Evolutionary conservation across 106 monocot genomes (phyloP).

Genomic region (Dioscorea alata): DNA sequence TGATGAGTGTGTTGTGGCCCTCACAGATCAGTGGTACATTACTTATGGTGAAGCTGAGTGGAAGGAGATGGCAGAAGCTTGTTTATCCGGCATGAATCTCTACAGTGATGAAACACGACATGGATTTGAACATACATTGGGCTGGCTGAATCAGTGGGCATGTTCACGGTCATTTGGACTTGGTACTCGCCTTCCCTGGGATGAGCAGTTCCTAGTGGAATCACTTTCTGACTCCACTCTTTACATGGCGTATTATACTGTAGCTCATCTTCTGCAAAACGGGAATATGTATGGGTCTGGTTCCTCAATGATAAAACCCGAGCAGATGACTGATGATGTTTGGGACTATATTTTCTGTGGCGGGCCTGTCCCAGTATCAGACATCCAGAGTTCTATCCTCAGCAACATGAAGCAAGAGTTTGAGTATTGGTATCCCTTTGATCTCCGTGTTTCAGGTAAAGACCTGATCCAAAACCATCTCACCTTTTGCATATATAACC

Average conservation of each 20-base stretch:
- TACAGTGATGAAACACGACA: slow-evolving; percentile 62
- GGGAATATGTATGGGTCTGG: slow-evolving; percentile 75
- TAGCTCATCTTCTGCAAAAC: slow-evolving; percentile 81
- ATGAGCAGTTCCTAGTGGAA: slow-evolving; percentile 85
- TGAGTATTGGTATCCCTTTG: slow-evolving; percentile 96
- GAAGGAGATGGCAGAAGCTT: slow-evolving; percentile 62
- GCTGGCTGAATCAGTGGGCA: slow-evolving; percentile 99
- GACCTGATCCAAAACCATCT: slow-evolving; percentile 93
- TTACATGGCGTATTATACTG: slow-evolving; percentile 90
- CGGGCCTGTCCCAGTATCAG: slow-evolving; percentile 41
- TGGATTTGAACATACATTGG: slow-evolving; percentile 80
- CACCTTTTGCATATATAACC: slow-evolving; percentile 88
- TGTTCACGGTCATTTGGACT: slow-evolving; percentile 97
- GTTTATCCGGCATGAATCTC: slow-evolving; percentile 66
- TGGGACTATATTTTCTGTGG: slow-evolving; percentile 76
- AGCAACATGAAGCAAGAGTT: slow-evolving; percentile 83
- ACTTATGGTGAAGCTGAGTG: slow-evolving; percentile 83
- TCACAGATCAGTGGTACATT: slow-evolving; percentile 96
- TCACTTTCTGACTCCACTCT: slow-evolving; percentile 95
- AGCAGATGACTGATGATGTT: slow-evolving; percentile 82
- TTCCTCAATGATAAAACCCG: slow-evolving; percentile 43
- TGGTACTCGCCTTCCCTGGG: slow-evolving; percentile 90
- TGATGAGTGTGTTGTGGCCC: slow-evolving; percentile 90
- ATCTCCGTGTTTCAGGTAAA: slow-evolving; percentile 89
- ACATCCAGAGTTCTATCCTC: slow-evolving; percentile 45